Conservation (phyloP, 2,329 filamentous ascomycete genomes). For the Tolypocladium sp. region DNA sequence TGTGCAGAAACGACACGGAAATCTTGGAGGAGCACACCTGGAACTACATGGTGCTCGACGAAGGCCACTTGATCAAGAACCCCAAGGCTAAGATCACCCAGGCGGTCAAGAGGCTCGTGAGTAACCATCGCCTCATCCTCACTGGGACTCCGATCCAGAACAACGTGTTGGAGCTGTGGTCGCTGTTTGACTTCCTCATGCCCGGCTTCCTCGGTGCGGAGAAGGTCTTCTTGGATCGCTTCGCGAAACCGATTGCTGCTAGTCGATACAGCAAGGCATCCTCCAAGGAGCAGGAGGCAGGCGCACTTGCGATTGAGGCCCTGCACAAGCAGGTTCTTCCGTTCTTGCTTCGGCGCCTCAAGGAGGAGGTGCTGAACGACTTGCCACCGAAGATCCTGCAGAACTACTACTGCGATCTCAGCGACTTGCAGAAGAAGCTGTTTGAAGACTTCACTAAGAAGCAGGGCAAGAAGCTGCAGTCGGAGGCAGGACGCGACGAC, state of each 20-base stretch:
- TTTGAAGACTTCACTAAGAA: conserved; percentile 96
- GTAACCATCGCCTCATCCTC: conserved; percentile 91
- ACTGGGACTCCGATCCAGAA: conserved; percentile 98
- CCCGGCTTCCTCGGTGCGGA: conserved; percentile 91
- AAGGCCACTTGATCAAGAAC: conserved; percentile 98
- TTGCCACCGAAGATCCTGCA: conserved; percentile 96
- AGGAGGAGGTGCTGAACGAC: conserved; percentile 95
- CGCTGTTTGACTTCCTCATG: conserved; percentile 97
- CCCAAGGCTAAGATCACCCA: conserved; percentile 92
- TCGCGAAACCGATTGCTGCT: conserved; percentile 89
- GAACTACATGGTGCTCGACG: conserved; percentile 97
- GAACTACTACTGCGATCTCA: conserved; percentile 98
- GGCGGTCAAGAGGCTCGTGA: conserved; percentile 80
- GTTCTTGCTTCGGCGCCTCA: conserved; percentile 89
- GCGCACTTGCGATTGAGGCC: conserved; percentile 93
- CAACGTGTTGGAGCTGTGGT: conserved; percentile 95
- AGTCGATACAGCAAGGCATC: conserved; percentile 95
- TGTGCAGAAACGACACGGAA: conserved; percentile 92
- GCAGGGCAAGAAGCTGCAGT: conserved; percentile 78
- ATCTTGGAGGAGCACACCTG: conserved; percentile 74
- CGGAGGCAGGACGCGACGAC: conserved; percentile 75
- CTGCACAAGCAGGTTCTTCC: conserved; percentile 96
- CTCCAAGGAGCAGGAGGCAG: conserved; percentile 95
- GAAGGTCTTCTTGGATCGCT: conserved; percentile 92
- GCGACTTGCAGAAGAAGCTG: conserved; percentile 85